These are phyloP conservation scores for Pythium brassicae DNA, from an alignment of 352 stramenopile genomes.

Conservation along the genomic window DNA sequence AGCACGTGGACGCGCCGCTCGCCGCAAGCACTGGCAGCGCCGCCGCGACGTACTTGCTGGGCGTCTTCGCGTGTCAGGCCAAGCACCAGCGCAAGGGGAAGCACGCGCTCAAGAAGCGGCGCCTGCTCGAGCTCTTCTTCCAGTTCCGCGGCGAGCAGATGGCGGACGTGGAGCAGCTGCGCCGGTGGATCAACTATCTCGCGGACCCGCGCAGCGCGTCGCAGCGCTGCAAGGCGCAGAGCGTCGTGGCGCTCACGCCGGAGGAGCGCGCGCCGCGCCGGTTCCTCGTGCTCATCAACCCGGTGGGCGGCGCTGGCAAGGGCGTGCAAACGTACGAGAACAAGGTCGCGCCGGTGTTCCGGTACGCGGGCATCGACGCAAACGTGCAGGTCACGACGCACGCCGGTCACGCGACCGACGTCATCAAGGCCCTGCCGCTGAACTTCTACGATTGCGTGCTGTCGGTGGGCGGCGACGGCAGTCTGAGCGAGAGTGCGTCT, in stretches of 20 bases:
- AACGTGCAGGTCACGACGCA: conserved; percentile 43
- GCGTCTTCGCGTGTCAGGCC: conserved; percentile 38
- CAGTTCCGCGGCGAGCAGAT: conserved; percentile 36
- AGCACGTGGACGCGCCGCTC: conserved; percentile 23
- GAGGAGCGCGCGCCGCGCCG: conserved; percentile 21
- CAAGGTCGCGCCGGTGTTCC: conserved; percentile 48
- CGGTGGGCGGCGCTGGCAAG: conserved; percentile 52
- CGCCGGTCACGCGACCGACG: conserved; percentile 47
- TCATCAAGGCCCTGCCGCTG: conserved; percentile 42
- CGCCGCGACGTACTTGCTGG: conserved; percentile 31
- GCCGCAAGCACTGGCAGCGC: conserved; percentile 9
- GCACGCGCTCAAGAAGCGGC: conserved; percentile 31
- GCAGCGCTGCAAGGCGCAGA: conserved; percentile 15
- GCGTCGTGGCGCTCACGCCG: conserved; percentile 27
- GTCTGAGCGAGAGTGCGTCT: conserved; percentile 57
- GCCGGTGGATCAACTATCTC: conserved; percentile 41
- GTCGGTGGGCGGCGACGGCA: conserved; percentile 64
- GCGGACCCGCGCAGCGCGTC: conserved; percentile 36
- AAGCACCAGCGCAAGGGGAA: conserved; percentile 17
- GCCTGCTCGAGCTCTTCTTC: conserved; percentile 42
- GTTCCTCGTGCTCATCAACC: conserved; percentile 74
- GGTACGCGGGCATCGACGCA: conserved; percentile 44
- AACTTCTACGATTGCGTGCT: conserved; percentile 62
- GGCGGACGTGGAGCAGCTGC: conserved; percentile 26
- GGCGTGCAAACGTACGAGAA: conserved; percentile 47